Percentiles rank a stretch among this genome's conserved stretches.
Conservation (phyloP, 768 basidiomycete genomes). For the Trametes cinnabarina region DNA sequence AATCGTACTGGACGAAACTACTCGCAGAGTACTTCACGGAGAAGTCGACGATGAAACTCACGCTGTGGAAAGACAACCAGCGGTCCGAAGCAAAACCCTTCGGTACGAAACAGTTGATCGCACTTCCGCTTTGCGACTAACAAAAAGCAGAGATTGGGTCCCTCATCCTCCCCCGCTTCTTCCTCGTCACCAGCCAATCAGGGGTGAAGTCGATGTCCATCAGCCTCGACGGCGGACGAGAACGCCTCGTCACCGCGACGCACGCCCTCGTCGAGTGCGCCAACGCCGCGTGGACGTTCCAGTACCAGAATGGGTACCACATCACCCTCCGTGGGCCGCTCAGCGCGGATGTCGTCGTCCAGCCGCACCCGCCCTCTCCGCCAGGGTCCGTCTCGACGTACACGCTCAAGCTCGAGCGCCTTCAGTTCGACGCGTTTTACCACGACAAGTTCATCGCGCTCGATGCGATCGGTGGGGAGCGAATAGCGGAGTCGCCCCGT, state of each 20-base stretch:
- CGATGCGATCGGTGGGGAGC: constrained; percentile 55
- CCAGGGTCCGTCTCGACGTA: constrained; percentile 10
- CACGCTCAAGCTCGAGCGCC: constrained; percentile 64
- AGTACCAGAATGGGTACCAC: constrained; percentile 74
- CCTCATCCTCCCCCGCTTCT: constrained; percentile 79
- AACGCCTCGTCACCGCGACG: constrained; percentile 50
- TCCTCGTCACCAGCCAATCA: constrained; percentile 79
- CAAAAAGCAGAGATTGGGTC: constrained; percentile 65
- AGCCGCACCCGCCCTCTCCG: constrained; percentile 25
- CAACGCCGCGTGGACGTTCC: constrained; percentile 77
- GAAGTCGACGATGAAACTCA: constrained; percentile 72
- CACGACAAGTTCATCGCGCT: constrained; percentile 77
- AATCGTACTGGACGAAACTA: constrained; percentile 65
- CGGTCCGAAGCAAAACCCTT: constrained; percentile 79
- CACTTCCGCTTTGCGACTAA: neutral
- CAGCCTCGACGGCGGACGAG: constrained; percentile 74
- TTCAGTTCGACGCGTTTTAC: constrained; percentile 68
- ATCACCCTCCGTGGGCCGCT: constrained; percentile 76
- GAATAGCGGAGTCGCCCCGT: constrained; percentile 41
- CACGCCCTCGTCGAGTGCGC: constrained; percentile 65
- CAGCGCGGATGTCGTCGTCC: constrained; percentile 54
- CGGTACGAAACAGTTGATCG: constrained; percentile 46
- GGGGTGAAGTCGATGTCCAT: constrained; percentile 83
- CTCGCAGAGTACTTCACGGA: constrained; percentile 70
- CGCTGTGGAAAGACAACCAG: constrained; percentile 85